Percentiles rank a stretch among this genome's conserved stretches.
Evolutionary conservation across 352 stramenopile species (phyloP).

Genomic region (Phytophthora fragariaefolia): DNA sequence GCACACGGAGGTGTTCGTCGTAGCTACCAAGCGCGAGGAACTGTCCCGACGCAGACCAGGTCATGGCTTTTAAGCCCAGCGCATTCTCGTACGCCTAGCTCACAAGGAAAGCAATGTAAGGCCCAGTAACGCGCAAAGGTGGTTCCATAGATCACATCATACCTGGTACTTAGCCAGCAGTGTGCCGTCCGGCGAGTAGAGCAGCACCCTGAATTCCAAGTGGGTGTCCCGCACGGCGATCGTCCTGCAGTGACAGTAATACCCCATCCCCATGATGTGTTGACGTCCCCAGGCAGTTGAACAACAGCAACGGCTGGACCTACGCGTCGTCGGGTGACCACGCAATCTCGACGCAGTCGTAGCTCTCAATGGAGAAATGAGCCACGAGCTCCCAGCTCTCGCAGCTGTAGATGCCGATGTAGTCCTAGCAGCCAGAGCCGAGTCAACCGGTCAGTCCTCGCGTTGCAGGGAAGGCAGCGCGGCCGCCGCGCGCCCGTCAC

Average conservation of each 20-base stretch:
- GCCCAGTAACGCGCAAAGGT: no score
- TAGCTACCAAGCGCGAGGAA: conserved; percentile 84
- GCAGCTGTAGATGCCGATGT: conserved; percentile 79
- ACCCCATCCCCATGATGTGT: not conserved
- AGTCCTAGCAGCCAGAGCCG: conserved; percentile 68
- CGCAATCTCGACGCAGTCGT: conserved; percentile 76
- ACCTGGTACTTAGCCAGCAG: conserved; percentile 80
- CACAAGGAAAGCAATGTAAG: not conserved
- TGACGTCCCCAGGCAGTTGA: not conserved
- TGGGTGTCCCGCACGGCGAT: conserved; percentile 77
- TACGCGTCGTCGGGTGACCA: conserved; percentile 81
- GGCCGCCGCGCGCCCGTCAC: no score
- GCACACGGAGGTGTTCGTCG: conserved; percentile 75
- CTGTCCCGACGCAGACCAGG: conserved; percentile 80
- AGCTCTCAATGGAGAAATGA: conserved; percentile 80
- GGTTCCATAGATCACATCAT: not conserved
- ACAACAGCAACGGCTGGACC: conserved; percentile 14
- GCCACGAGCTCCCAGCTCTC: conserved; percentile 73
- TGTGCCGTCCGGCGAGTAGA: conserved; percentile 72
- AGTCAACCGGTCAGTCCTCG: no score
- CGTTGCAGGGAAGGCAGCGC: no score
- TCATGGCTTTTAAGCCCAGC: conserved; percentile 72
- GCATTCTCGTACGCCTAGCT: conserved; percentile 80
- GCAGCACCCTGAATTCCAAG: conserved; percentile 74
- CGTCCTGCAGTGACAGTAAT: conserved; percentile 26